These are phyloP conservation scores for Nematocida homosporus DNA, from an alignment of 371 early-diverging fungal genomes.

Conservation along the genomic window DNA sequence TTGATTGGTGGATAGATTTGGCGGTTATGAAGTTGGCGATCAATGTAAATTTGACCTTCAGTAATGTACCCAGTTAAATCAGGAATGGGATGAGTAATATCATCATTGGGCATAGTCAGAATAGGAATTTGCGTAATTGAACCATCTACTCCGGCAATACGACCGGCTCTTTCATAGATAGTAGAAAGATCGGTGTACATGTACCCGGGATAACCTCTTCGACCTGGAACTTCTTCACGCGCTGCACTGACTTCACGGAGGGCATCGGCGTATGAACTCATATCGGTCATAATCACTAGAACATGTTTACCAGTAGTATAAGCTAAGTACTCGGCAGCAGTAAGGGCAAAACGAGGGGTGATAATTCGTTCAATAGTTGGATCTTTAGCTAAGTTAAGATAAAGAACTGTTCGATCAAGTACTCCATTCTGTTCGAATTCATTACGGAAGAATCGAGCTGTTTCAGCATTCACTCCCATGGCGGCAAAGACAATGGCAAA, in stretches of 20 bases:
- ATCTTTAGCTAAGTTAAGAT: slow-evolving; percentile 99
- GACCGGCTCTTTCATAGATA: slow-evolving; percentile 98
- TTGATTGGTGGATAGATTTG: slow-evolving; percentile 99
- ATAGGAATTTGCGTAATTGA: slow-evolving; percentile 99
- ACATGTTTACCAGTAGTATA: slow-evolving; percentile 99
- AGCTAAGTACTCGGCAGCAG: slow-evolving; percentile 98
- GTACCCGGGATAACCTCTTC: slow-evolving; percentile 99
- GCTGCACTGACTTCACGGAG: slow-evolving; percentile 98
- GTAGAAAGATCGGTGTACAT: slow-evolving; percentile 99
- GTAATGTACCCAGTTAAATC: slow-evolving; percentile 99
- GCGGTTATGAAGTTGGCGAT: slow-evolving; percentile 95
- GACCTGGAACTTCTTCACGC: slow-evolving; percentile 99
- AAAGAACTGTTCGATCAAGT: slow-evolving; percentile 92
- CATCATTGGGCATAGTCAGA: slow-evolving; percentile 99
- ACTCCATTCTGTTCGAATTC: slow-evolving; percentile 99
- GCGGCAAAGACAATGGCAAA: slow-evolving; percentile 99
- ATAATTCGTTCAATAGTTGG: slow-evolving; percentile 99
- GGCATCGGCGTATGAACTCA: slow-evolving; percentile 99
- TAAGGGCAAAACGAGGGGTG: slow-evolving; percentile 96
- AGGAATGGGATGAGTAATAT: slow-evolving; percentile 99
- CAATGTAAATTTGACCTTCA: slow-evolving; percentile 98
- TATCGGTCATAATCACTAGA: slow-evolving; percentile 97
- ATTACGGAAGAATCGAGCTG: slow-evolving; percentile 98
- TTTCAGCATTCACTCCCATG: slow-evolving; percentile 99
- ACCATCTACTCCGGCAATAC: slow-evolving; percentile 96